phyloP scores from a whole-genome alignment of 2,329 filamentous ascomycete species.

The Diatrype stigma region DNA sequence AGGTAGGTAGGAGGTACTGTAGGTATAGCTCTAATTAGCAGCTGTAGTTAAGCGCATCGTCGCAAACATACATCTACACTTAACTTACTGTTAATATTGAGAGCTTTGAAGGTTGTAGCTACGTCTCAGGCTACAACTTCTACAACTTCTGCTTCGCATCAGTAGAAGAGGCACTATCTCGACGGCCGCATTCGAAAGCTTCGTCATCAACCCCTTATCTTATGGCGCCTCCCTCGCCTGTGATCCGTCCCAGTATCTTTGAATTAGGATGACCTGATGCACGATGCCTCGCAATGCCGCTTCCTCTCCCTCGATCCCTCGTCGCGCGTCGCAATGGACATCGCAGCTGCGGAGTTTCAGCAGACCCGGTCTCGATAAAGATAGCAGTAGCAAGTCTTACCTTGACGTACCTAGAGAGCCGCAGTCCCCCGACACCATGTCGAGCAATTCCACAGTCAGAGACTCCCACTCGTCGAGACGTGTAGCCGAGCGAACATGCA shows the following conservation, averaged over 20 bases:
- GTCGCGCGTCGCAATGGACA: conserved; percentile 45
- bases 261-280: conserved; percentile 19
- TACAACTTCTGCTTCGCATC: no score
- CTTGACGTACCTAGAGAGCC: conserved; percentile 14
- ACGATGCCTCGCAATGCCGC: conserved; percentile 27
- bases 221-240: conserved; percentile 1
- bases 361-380: conserved; percentile 42
- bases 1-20: no score
- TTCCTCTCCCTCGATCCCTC: conserved; percentile 36
- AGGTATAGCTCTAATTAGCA: no score
- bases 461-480: conserved; percentile 25
- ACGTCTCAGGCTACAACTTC: neutral
- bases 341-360: conserved; percentile 51
- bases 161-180: neutral
- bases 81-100: neutral
- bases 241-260: conserved; percentile 6
- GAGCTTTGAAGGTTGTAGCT: neutral
- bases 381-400: conserved; percentile 30
- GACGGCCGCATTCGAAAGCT: neutral
- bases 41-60: no score
- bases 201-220: neutral
- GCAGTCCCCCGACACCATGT: conserved; percentile 44
- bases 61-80: no score
- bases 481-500: conserved; percentile 43
- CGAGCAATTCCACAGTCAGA: conserved; percentile 46